These are phyloP conservation scores for Lentinula raphanica DNA, from an alignment of 768 basidiomycete species.

Conservation along the genomic window DNA sequence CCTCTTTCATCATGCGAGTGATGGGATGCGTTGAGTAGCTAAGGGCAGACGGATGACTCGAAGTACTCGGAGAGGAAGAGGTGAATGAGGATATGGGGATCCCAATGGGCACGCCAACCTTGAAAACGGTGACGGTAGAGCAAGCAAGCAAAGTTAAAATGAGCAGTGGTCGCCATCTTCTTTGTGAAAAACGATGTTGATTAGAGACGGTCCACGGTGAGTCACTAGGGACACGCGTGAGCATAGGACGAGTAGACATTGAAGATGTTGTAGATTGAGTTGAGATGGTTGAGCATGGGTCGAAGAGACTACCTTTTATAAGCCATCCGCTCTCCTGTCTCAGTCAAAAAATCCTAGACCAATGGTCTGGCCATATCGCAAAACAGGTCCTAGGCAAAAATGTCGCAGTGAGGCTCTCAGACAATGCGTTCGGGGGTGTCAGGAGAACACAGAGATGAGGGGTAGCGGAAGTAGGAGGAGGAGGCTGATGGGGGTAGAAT, in stretches of 20 bases:
- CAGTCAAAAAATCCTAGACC: background rate
- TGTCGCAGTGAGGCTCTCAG: background rate
- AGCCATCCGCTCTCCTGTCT: background rate
- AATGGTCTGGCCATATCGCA: background rate
- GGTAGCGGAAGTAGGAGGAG: too few relatives aligned
- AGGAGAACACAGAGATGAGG: too few relatives aligned
- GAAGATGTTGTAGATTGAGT: background rate
- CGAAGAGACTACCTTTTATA: background rate
- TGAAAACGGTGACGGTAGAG: background rate
- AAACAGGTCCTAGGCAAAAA: background rate
- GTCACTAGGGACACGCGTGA: background rate
- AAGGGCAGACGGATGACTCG: conserved; percentile 9
- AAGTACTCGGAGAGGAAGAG: conserved; percentile 10
- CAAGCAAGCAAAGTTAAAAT: background rate
- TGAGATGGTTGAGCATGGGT: background rate
- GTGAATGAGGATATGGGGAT: conserved; percentile 11
- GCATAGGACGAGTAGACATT: background rate
- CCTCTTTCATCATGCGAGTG: conserved; percentile 75
- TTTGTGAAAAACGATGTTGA: background rate
- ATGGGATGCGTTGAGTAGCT: conserved; percentile 63
- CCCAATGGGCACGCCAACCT: background rate
- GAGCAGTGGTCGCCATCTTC: background rate
- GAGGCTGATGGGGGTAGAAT: too few relatives aligned
- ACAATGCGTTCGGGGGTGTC: background rate
- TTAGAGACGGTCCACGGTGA: background rate